Conservation (phyloP, 2,329 filamentous ascomycete genomes). For the Claviceps pazoutovae region DNA sequence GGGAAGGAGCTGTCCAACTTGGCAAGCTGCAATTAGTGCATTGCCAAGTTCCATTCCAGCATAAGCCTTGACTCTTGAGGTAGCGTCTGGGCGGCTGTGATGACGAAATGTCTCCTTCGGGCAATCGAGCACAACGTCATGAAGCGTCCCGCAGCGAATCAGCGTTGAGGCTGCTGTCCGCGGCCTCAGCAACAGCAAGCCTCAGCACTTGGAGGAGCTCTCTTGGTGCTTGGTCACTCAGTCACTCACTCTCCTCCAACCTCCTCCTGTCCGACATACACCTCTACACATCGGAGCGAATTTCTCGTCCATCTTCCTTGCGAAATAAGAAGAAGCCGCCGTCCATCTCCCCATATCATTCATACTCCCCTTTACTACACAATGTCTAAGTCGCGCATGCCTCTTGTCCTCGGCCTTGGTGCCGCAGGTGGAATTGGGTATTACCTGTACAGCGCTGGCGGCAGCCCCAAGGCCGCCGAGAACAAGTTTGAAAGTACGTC, state of each 20-base stretch:
- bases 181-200: not conserved
- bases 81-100: not conserved
- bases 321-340: not conserved
- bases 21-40: not conserved
- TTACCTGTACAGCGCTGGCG: slow-evolving; percentile 83
- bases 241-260: no score
- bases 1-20: not conserved
- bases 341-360: not conserved
- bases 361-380: slow-evolving; percentile 8
- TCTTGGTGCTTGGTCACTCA: no score
- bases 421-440: slow-evolving; percentile 62
- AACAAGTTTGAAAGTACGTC: slow-evolving; percentile 68
- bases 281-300: no score
- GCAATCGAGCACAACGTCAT: not conserved
- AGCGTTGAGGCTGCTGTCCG: not conserved
- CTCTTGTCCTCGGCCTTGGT: slow-evolving; percentile 42
- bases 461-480: slow-evolving; percentile 67
- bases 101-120: not conserved
- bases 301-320: no score
- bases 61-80: not conserved
- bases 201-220: not conserved
- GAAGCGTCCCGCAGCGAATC: not conserved
- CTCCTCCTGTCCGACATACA: no score
- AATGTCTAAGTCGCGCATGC: slow-evolving; percentile 34
- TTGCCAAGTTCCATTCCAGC: not conserved